Conservation (phyloP, 148 eudicot genomes). For the Rhododendron kiyosumense region DNA sequence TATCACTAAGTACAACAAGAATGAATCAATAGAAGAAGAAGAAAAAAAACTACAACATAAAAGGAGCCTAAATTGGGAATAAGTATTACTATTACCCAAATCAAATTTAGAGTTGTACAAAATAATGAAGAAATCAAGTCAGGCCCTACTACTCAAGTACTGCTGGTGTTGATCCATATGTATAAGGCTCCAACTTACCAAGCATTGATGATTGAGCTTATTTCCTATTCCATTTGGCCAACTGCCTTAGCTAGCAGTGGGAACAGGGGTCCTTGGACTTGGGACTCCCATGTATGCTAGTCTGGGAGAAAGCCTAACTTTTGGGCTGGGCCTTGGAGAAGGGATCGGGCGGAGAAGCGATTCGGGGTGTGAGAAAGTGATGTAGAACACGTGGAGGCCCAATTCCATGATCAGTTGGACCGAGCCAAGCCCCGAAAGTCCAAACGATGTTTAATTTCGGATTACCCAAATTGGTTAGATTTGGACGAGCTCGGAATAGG, state of each 20-base stretch:
- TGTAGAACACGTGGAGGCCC: too few relatives aligned
- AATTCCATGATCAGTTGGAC: too few relatives aligned
- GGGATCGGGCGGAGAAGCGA: slow-evolving; percentile 44
- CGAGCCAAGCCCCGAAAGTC: too few relatives aligned
- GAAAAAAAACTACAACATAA: not conserved
- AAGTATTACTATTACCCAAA: not conserved
- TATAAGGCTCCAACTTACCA: not conserved
- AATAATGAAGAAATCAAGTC: slow-evolving; percentile 21
- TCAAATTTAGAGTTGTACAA: slow-evolving; percentile 7
- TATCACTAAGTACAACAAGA: not conserved
- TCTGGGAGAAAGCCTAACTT: slow-evolving; percentile 35
- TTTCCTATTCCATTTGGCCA: not conserved
- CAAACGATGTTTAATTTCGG: too few relatives aligned
- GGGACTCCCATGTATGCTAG: slow-evolving; percentile 57
- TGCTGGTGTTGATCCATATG: not conserved
- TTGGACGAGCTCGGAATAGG: too few relatives aligned
- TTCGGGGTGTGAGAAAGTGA: too few relatives aligned
- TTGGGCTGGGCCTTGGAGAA: slow-evolving; percentile 45
- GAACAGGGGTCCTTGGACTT: slow-evolving; percentile 51
- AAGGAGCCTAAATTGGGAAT: not conserved
- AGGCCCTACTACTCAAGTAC: slow-evolving; percentile 8
- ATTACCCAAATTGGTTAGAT: too few relatives aligned
- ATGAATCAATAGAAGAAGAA: slow-evolving; percentile 2
- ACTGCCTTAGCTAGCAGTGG: slow-evolving; percentile 24
- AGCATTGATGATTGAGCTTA: not conserved